phyloP scores from a whole-genome alignment of 441 rosid genomes.

The Adansonia gregorii region DNA sequence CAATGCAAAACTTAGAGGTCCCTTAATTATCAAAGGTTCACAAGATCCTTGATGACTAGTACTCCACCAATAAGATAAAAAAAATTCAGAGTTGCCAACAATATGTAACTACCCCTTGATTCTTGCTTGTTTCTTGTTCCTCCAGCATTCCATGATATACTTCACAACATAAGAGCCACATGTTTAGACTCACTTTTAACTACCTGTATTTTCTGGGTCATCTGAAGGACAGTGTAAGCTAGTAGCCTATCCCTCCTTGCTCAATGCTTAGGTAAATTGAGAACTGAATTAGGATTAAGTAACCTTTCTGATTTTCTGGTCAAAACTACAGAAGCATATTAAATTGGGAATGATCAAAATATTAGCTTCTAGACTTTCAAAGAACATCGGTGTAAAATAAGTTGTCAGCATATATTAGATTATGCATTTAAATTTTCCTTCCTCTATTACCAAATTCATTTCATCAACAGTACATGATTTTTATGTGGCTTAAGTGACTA shows the following conservation, averaged over 20 bases:
- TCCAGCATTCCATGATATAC: neutral
- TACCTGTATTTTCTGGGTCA: neutral
- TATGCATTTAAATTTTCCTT: neutral
- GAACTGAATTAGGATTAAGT: conserved; percentile 1
- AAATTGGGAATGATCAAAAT: neutral
- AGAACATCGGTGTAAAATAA: neutral
- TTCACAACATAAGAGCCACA: conserved; percentile 5
- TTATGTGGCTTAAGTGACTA: neutral
- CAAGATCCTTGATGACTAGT: neutral
- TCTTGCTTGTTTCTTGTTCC: neutral
- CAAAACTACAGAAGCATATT: neutral
- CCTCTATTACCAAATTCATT: neutral
- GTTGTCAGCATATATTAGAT: neutral
- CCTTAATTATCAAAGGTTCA: conserved; percentile 7
- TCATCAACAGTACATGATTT: neutral
- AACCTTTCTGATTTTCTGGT: neutral
- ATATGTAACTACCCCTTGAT: neutral
- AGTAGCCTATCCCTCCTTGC: neutral
- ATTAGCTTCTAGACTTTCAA: neutral
- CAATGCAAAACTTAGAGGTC: neutral
- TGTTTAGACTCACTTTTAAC: neutral
- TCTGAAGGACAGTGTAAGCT: neutral
- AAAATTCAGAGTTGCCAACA: conserved; percentile 13
- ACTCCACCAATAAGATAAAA: neutral
- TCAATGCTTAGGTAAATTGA: neutral